These are phyloP conservation scores for Malbranchea zuffiana DNA, from an alignment of 2,329 filamentous ascomycete species.

Conservation along the genomic window DNA sequence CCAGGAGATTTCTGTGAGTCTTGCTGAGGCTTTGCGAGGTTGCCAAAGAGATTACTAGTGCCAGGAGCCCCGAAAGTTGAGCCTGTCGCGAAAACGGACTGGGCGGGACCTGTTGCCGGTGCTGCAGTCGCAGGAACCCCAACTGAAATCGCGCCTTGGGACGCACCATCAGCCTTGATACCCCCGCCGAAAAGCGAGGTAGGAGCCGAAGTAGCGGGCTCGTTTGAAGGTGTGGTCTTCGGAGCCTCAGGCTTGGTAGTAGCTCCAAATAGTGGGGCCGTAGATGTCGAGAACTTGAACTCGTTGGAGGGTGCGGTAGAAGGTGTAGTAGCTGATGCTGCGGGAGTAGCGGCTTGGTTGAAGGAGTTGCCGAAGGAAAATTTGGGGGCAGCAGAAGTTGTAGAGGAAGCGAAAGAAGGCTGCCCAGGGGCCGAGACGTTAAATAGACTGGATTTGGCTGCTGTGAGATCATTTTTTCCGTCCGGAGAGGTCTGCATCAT, in stretches of 20 bases:
- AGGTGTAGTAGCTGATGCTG: constrained; percentile 2
- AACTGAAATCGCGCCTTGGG: not conserved
- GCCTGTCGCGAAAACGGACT: constrained; percentile 4
- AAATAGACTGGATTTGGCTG: constrained; percentile 18
- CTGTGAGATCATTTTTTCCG: constrained; percentile 15
- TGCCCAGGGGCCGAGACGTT: constrained; percentile 15
- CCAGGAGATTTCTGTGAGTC: constrained; percentile 1
- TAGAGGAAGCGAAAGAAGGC: constrained; percentile 17
- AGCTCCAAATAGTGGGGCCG: constrained; percentile 3
- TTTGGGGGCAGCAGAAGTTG: constrained; percentile 7
- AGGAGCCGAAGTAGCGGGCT: not conserved
- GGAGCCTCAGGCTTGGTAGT: not conserved
- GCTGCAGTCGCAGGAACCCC: not conserved
- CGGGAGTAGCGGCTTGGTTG: not conserved
- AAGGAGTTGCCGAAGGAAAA: not conserved
- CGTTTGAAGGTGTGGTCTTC: constrained; percentile 1
- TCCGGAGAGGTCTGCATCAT: constrained; percentile 29
- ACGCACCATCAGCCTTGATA: constrained; percentile 3
- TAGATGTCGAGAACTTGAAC: no score
- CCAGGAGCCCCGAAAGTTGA: constrained; percentile 2
- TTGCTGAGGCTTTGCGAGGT: constrained; percentile 8
- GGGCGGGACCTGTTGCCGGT: constrained; percentile 1
- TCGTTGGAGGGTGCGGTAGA: constrained; percentile 5
- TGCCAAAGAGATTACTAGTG: constrained; percentile 4
- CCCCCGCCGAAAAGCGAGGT: constrained; percentile 10